Evolutionary conservation across 441 rosid genomes (phyloP), one percentile per base, ranked within the genome.

Genomic region (Metrosideros polymorpha): DNA sequence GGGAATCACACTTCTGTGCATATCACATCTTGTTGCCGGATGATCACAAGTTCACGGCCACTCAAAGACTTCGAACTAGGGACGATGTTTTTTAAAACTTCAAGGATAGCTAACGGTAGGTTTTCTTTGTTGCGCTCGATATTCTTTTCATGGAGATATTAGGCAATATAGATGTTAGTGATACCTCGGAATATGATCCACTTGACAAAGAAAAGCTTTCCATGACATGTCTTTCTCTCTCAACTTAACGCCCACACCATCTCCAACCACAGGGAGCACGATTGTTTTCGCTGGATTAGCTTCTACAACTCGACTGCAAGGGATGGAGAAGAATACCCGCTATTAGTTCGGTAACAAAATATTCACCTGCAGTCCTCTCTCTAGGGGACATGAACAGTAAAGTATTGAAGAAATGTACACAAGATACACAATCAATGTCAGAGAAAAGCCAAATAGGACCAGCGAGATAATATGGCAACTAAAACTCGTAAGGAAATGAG

Each of bases 181-280:
- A 87, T 91, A 96, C 99, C 99, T 93, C 43, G 90, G 91, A 85
- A 90, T 89, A 61, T 27, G 87, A 85, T 85, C 88, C 50, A 77
- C 90, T 43, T 85, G 39, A 9, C 95, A 89, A 50, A 97, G 92
- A 89, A 97, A 95, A 82, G 93, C 92, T 83, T 87, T 89, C 99
- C 98, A 97, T 10, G 94, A 87, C 82, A 91, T 50, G 87, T 97
- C 99, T 59, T 95, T 95, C 84, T 93, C 91, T 91, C 99, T 94
- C 89, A 96, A 79, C 86, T 89, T 88, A 87, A 94, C 71, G 13
- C 87, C 91, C 53, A 95, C 42, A 10, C 90, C 89, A 39, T 86
- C 88, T 85, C 96, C 99, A 49, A 76, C 86, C 59, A 83, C 96
- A 2, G 98, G 96, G 55, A 97, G 94, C 88, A 97, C 98, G 42